phyloP scores from a whole-genome alignment of 1,139 yeast species.

The Kurtzmaniella quercitrusa region DNA sequence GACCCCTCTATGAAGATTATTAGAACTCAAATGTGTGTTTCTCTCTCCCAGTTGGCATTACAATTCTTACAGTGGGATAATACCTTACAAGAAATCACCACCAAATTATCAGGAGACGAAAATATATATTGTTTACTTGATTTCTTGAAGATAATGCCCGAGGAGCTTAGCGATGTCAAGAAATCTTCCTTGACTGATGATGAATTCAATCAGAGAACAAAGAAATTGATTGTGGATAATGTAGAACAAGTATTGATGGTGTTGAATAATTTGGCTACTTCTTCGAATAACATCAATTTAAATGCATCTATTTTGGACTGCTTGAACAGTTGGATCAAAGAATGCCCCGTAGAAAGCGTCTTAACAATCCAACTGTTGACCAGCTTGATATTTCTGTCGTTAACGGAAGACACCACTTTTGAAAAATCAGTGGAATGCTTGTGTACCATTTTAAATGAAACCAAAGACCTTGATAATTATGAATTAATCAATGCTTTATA shows the following conservation, averaged over 20 bases:
- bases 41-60: slow-evolving; percentile 76
- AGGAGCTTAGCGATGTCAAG: slow-evolving; percentile 77
- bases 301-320: slow-evolving; percentile 60
- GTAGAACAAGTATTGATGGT: slow-evolving; percentile 66
- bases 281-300: slow-evolving; percentile 12
- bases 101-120: slow-evolving; percentile 34
- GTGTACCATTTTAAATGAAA: slow-evolving; percentile 73
- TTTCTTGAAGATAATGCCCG: slow-evolving; percentile 84
- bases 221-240: slow-evolving; percentile 59
- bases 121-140: slow-evolving; percentile 44
- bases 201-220: slow-evolving; percentile 64
- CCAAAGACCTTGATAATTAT: slow-evolving; percentile 65
- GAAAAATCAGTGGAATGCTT: slow-evolving; percentile 89
- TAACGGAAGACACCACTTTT: slow-evolving; percentile 62
- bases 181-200: slow-evolving; percentile 78
- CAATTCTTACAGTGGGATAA: slow-evolving; percentile 72
- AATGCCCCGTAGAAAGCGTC: slow-evolving; percentile 68
- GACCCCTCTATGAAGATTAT: slow-evolving; percentile 48
- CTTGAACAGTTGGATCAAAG: slow-evolving; percentile 85
- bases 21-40: slow-evolving; percentile 74
- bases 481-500: slow-evolving; percentile 65
- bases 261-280: slow-evolving; percentile 47
- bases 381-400: slow-evolving; percentile 63
- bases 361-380: slow-evolving; percentile 61
- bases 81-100: slow-evolving; percentile 66